Evolutionary conservation across 306 rosid genomes (phyloP).

Genomic region (Cicer chorassanicum): DNA sequence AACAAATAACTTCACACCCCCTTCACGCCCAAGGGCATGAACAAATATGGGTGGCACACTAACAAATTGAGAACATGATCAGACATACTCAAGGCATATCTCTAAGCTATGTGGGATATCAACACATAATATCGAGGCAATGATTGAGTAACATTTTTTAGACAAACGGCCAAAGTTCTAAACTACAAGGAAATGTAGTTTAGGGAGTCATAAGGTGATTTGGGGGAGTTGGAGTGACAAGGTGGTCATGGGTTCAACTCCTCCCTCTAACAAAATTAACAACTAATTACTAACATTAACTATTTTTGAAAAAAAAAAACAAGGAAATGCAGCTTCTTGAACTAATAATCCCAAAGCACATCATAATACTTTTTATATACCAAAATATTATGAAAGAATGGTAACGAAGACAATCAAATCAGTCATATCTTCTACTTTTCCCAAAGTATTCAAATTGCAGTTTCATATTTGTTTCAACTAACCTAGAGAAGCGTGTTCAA

Average conservation of each 20-base stretch:
- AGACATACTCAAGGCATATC: background rate
- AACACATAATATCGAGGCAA: background rate
- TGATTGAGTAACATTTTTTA: background rate
- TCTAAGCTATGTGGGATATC: background rate
- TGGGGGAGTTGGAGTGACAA: no score
- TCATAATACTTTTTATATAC: background rate
- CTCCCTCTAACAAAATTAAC: no score
- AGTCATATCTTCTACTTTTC: background rate
- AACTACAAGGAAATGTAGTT: background rate
- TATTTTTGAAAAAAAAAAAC: background rate
- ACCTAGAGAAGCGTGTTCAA: no score
- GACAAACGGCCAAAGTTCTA: background rate
- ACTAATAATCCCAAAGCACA: background rate
- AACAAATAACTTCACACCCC: background rate
- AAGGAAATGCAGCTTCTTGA: background rate
- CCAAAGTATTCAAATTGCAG: no score
- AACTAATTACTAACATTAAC: no score
- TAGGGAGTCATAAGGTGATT: background rate
- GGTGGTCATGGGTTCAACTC: no score
- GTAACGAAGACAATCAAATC: background rate
- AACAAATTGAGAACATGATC: background rate
- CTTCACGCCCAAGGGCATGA: background rate
- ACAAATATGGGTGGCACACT: background rate
- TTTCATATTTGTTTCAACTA: no score
- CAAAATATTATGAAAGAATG: background rate